These are phyloP conservation scores for Pseudocercospora crystallina DNA, from an alignment of 2,329 filamentous ascomycete genomes.

Conservation along the genomic window DNA sequence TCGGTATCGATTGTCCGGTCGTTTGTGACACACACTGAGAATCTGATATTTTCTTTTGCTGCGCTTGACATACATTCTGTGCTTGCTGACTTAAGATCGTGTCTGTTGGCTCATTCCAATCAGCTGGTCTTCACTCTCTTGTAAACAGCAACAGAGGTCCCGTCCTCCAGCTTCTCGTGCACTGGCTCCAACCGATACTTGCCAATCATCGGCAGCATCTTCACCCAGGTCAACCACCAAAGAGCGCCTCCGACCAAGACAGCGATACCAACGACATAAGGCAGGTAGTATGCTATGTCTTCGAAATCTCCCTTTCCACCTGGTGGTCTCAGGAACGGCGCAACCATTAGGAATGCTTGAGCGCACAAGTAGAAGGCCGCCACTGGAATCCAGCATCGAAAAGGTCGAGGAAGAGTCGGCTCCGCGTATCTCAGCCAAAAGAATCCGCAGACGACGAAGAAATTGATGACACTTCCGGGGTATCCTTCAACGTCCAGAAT, in stretches of 20 bases:
- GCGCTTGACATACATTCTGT: no score
- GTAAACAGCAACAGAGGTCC: conserved; percentile 4
- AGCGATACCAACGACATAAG: conserved; percentile 45
- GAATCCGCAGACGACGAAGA: conserved; percentile 59
- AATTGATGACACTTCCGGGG: conserved; percentile 59
- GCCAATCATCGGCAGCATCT: conserved; percentile 7
- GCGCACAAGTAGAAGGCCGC: conserved; percentile 50
- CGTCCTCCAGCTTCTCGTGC: conserved; percentile 6
- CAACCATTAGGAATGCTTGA: conserved; percentile 40
- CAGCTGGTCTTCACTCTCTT: neutral
- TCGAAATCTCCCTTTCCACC: conserved; percentile 43
- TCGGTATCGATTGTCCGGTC: no score
- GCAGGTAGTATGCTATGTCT: conserved; percentile 26
- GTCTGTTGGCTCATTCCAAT: no score
- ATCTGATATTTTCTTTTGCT: no score
- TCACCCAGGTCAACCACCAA: conserved; percentile 10
- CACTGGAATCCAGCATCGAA: conserved; percentile 63
- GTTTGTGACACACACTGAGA: no score
- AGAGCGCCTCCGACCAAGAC: conserved; percentile 26
- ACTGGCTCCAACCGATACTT: conserved; percentile 1
- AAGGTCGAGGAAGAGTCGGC: conserved; percentile 62
- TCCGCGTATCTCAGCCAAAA: conserved; percentile 60
- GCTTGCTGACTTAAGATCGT: no score
- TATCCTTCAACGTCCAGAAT: conserved; percentile 70
- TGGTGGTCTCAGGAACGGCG: conserved; percentile 44